phyloP scores from a whole-genome alignment of 75 land plant species.

The Selaginella tamariscina region DNA sequence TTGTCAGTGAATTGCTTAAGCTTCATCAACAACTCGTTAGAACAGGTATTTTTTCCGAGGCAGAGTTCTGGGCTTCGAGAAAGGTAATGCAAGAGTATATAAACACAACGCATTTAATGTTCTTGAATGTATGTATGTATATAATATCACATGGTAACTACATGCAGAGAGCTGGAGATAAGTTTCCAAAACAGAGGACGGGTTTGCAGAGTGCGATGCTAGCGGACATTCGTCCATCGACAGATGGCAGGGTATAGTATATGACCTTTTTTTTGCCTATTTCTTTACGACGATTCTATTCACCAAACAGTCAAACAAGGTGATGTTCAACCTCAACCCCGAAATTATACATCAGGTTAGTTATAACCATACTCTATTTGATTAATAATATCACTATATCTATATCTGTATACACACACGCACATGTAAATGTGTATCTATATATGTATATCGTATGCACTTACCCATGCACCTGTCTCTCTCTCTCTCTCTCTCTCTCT shows the following conservation, averaged over 20 bases:
- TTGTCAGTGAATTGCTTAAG: slow-evolving; percentile 61
- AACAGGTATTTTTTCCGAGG: slow-evolving; percentile 54
- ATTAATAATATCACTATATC: background rate
- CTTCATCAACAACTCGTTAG: slow-evolving; percentile 78
- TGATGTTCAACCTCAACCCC: slow-evolving; percentile 85
- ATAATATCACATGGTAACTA: too few species aligned
- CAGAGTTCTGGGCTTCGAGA: slow-evolving; percentile 90
- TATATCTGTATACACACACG: background rate
- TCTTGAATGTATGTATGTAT: too few species aligned
- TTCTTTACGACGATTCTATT: background rate
- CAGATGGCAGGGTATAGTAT: slow-evolving; percentile 72
- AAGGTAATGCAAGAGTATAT: slow-evolving; percentile 42
- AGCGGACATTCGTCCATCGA: slow-evolving; percentile 52
- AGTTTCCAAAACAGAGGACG: slow-evolving; percentile 50
- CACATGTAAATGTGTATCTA: too few species aligned
- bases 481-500: too few species aligned
- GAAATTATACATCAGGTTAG: slow-evolving; percentile 90
- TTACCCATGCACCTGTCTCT: too few species aligned
- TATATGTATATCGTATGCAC: too few species aligned
- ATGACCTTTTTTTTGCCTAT: background rate
- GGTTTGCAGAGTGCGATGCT: slow-evolving; percentile 87
- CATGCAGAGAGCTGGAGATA: background rate
- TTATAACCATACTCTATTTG: background rate
- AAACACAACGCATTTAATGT: too few species aligned
- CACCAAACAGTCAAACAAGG: slow-evolving; percentile 68